phyloP scores from a whole-genome alignment of 306 rosid genomes.

The Vicia faba region DNA sequence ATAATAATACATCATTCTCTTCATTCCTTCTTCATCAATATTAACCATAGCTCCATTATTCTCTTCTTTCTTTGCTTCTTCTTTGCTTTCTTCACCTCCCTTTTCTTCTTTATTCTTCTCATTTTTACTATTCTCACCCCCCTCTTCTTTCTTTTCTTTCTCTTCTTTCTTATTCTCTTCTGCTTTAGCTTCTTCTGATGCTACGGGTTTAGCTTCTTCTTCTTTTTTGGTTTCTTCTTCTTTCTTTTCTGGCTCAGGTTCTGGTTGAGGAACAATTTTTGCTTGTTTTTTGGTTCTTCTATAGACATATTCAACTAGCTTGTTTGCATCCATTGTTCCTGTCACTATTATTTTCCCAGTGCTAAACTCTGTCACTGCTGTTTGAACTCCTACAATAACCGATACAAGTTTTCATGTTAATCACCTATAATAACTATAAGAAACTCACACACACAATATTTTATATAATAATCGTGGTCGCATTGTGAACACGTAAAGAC shows the following conservation, averaged over 20 bases:
- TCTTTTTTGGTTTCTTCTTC: slow-evolving; percentile 49
- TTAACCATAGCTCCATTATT: slow-evolving; percentile 9
- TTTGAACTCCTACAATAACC: slow-evolving; percentile 70
- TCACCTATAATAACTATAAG: background rate
- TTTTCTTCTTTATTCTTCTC: slow-evolving; percentile 41
- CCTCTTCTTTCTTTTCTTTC: slow-evolving; percentile 56
- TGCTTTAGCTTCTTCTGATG: slow-evolving; percentile 40
- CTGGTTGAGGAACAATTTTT: slow-evolving; percentile 72
- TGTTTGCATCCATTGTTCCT: slow-evolving; percentile 83
- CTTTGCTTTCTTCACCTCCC: slow-evolving; percentile 49
- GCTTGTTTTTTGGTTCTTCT: slow-evolving; percentile 89
- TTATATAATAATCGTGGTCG: too few relatives aligned
- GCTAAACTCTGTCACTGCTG: slow-evolving; percentile 63
- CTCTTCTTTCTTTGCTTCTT: slow-evolving; percentile 43
- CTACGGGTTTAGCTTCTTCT: slow-evolving; percentile 31
- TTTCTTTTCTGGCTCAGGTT: slow-evolving; percentile 46
- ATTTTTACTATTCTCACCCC: slow-evolving; percentile 26
- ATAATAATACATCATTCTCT: slow-evolving; percentile 79
- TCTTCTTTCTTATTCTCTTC: slow-evolving; percentile 44
- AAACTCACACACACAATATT: too few relatives aligned
- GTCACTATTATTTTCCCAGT: slow-evolving; percentile 78
- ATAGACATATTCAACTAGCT: slow-evolving; percentile 83
- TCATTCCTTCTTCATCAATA: slow-evolving; percentile 64
- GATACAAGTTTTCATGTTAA: slow-evolving; percentile 26
- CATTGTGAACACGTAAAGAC: too few relatives aligned